Conservation (phyloP, 2,329 filamentous ascomycete species). For the Xylaria sp. region DNA sequence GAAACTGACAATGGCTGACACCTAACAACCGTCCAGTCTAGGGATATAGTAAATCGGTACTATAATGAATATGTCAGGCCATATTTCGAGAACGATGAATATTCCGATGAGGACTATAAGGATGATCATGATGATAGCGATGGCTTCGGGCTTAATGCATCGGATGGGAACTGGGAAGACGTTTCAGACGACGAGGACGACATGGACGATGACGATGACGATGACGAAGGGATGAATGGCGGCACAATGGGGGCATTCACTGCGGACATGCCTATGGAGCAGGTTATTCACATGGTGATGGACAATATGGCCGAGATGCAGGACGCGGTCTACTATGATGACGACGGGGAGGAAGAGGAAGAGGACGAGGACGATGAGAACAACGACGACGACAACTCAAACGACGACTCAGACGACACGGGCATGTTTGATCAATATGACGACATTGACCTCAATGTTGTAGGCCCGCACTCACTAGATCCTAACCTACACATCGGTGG, state of each 20-base stretch:
- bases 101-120: conserved; percentile 1
- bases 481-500: no score
- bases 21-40: conserved; percentile 6
- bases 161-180: conserved; percentile 27
- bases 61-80: conserved; percentile 35
- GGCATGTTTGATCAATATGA: conserved; percentile 3
- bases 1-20: conserved; percentile 2
- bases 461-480: background rate
- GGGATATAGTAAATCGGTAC: conserved; percentile 29
- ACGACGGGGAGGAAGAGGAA: background rate
- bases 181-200: conserved; percentile 21
- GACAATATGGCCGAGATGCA: background rate
- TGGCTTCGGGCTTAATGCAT: background rate
- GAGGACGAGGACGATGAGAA: no score
- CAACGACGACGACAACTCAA: no score
- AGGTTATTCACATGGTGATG: conserved; percentile 6
- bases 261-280: background rate
- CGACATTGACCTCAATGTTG: background rate
- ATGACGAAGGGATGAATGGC: background rate
- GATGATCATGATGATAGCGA: background rate
- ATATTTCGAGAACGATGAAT: conserved; percentile 27
- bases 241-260: background rate
- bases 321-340: background rate
- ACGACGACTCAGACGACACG: background rate
- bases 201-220: background rate